Evolutionary conservation across 768 basidiomycete genomes (phyloP).

Genomic region (Termitomyces sp.): DNA sequence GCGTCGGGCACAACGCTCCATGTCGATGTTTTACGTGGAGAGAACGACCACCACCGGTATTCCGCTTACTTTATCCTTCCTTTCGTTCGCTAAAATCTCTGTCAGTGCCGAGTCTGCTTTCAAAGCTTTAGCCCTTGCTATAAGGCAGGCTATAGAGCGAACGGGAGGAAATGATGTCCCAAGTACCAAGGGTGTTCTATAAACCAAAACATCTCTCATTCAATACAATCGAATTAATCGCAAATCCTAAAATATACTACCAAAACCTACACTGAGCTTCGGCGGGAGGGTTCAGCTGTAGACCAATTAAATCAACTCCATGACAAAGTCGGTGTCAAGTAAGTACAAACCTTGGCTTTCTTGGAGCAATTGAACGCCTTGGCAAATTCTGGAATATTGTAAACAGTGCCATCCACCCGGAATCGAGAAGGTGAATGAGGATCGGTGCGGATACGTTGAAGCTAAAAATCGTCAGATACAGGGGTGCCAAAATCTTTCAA

Average conservation of each 20-base stretch:
- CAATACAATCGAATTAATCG: background rate
- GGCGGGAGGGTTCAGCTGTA: constrained; percentile 74
- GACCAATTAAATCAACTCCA: background rate
- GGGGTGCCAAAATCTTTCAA: background rate
- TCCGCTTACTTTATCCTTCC: constrained; percentile 14
- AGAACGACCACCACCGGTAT: constrained; percentile 97
- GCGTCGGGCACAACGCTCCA: constrained; percentile 93
- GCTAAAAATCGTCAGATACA: constrained; percentile 27
- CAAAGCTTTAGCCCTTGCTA: constrained; percentile 94
- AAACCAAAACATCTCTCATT: background rate
- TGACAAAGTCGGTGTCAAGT: background rate
- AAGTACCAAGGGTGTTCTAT: constrained; percentile 93
- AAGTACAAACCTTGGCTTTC: constrained; percentile 59
- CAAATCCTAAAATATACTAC: constrained; percentile 26
- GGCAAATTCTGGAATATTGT: constrained; percentile 85
- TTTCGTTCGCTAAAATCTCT: constrained; percentile 2
- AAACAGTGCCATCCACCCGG: constrained; percentile 83
- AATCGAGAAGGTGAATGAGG: constrained; percentile 81
- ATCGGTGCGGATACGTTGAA: constrained; percentile 78
- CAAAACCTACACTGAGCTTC: constrained; percentile 81
- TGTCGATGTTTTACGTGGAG: constrained; percentile 88
- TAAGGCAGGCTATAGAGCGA: constrained; percentile 87
- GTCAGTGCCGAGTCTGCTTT: constrained; percentile 92
- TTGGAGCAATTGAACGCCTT: constrained; percentile 78
- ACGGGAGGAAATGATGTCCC: constrained; percentile 91